phyloP scores from a whole-genome alignment of 2,329 filamentous ascomycete species.

The Paramyrothecium sp. region DNA sequence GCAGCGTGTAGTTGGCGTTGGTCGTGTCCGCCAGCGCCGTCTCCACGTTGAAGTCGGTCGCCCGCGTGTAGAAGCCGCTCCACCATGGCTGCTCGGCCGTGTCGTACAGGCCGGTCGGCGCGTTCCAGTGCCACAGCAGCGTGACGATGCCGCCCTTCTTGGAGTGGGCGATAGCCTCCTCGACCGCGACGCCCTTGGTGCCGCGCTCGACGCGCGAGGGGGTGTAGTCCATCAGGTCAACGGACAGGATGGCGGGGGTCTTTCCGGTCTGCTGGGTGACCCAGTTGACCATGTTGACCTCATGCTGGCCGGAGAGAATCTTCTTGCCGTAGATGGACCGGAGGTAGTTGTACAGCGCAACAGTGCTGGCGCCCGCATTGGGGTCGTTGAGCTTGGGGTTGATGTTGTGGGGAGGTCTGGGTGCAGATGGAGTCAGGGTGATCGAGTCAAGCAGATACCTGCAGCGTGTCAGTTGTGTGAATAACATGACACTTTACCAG shows the following conservation, averaged over 20 bases:
- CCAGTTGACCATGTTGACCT: slow-evolving; percentile 40
- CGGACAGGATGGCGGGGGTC: slow-evolving; percentile 42
- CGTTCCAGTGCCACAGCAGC: slow-evolving; percentile 49
- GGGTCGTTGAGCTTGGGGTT: slow-evolving; percentile 34
- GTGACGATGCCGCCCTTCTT: slow-evolving; percentile 43
- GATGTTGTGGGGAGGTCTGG: slow-evolving; percentile 37
- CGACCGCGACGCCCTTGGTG: slow-evolving; percentile 37
- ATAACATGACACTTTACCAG: not conserved
- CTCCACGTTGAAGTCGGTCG: slow-evolving; percentile 45
- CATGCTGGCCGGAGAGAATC: slow-evolving; percentile 48
- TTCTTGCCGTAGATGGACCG: slow-evolving; percentile 42
- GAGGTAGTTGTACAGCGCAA: slow-evolving; percentile 39
- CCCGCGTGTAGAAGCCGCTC: slow-evolving; percentile 47
- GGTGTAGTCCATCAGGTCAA: slow-evolving; percentile 49
- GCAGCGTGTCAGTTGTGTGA: not conserved
- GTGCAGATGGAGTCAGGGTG: slow-evolving; percentile 30
- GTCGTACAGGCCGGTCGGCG: slow-evolving; percentile 44
- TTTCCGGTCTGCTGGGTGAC: slow-evolving; percentile 42
- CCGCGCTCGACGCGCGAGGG: slow-evolving; percentile 42
- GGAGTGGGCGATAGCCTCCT: slow-evolving; percentile 43
- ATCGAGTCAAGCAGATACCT: slow-evolving; percentile 44
- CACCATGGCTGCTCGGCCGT: slow-evolving; percentile 44
- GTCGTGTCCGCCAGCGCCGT: slow-evolving; percentile 37
- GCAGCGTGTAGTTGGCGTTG: slow-evolving; percentile 44
- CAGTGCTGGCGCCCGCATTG: slow-evolving; percentile 32